A percentile compares a stretch with the other conserved stretches of the same genome.
phyloP scores from a whole-genome alignment of 1,284 basidiomycete genomes.

The Heterobasidion irregulare region DNA sequence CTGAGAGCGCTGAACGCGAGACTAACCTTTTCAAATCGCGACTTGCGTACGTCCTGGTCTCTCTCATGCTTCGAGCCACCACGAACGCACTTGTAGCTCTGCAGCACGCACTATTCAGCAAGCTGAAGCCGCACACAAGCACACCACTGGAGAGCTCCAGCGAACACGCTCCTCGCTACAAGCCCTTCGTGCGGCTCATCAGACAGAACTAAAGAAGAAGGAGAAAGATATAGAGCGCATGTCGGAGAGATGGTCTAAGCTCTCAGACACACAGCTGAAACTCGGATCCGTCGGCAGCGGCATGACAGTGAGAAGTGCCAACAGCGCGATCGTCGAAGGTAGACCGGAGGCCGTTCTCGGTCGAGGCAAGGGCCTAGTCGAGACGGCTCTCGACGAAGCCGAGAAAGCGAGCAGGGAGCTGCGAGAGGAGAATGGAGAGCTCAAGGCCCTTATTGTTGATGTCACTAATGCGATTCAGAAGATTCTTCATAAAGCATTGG shows the following conservation, averaged over 20 bases:
- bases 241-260: conserved; percentile 67
- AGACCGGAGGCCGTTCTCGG: conserved; percentile 32
- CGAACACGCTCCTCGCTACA: conserved; percentile 57
- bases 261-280: conserved; percentile 60
- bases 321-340: conserved; percentile 41
- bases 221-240: conserved; percentile 79
- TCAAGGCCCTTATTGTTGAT: conserved; percentile 62
- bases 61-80: background rate
- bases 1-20: conserved; percentile 69
- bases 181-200: conserved; percentile 54
- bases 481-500: conserved; percentile 29
- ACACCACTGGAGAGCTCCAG: conserved; percentile 59
- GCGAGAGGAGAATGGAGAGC: conserved; percentile 60
- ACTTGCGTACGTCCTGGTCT: conserved; percentile 40
- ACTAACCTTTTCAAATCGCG: conserved; percentile 65
- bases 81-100: conserved; percentile 28
- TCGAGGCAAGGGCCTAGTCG: conserved; percentile 50
- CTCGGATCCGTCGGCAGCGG: conserved; percentile 35
- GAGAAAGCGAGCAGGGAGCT: conserved; percentile 61
- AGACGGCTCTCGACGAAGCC: conserved; percentile 67
- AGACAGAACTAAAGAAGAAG: conserved; percentile 71
- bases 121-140: conserved; percentile 58
- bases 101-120: conserved; percentile 45
- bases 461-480: conserved; percentile 64
- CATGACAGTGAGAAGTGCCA: conserved; percentile 39